Evolutionary conservation across 148 eudicot species (phyloP), one percentile per base, ranked within the genome.

Genomic region (Dysphania ambrosioides): DNA sequence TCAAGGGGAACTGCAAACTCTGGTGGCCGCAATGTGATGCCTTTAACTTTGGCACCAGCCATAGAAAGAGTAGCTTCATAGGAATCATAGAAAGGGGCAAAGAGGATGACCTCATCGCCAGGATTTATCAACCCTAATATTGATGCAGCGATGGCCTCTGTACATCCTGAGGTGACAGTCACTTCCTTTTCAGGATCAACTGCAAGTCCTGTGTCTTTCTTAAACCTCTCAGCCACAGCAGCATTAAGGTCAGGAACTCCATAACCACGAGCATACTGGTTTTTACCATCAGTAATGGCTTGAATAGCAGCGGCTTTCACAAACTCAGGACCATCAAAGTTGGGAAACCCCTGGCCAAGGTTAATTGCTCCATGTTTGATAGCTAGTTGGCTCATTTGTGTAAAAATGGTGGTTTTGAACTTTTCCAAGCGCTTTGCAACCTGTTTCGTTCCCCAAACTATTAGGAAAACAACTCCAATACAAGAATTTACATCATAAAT

Each of bases 51-150:
- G 35, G 99, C 99, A 72, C 99, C 99, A 12, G 97, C 99, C 99
- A 96, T 96, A 15, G 99, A 92, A 23, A 96, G 90, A 10, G 97
- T 90, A 61, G 99, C 99, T 77, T 85, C 93, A 61, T 96, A 96
- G 59, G 99, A 92, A 78, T 96, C 99, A 69, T 96, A 96, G 73
- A 96, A 96, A 0, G 99, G 99, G n/a, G 99, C 97, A 74, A 96
- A 92, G 42, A 96, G 64, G 66, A 96, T 83, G 51, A 96, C 97
- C 78, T 96, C 97, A 72, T 96, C 99, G 29, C 91, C 97, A 0
- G 97, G 94, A 80, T 96, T 90, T 73, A 96, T 96, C 77, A 96
- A 81, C 27, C 99, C 99, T 47, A 96, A 82, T 21, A 96, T 92
- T 70, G 99, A 85, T 24, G 99, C 97, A 32, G 99, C 99, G 32